Percentiles rank a stretch among this genome's conserved stretches.
These are phyloP conservation scores for Fusarium sarcochroum DNA, from an alignment of 2,329 filamentous ascomycete genomes.

Conservation along the genomic window DNA sequence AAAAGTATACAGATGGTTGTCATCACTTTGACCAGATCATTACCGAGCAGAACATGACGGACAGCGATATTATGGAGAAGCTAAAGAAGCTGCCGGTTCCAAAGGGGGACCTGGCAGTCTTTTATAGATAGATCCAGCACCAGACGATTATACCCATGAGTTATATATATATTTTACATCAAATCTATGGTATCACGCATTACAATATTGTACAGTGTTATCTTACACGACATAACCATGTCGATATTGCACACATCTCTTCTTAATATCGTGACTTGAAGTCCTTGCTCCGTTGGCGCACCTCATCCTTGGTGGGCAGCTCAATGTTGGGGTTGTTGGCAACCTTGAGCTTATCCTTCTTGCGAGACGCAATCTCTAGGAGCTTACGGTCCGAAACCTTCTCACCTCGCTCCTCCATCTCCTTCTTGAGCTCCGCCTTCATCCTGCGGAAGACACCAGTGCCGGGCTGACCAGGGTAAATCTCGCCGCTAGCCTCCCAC, in stretches of 20 bases:
- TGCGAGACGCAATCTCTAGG: constrained; percentile 38
- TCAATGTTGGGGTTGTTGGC: constrained; percentile 60
- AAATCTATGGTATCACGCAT: constrained; percentile 50
- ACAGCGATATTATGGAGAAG: constrained; percentile 78
- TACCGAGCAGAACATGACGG: constrained; percentile 78
- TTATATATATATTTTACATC: constrained; percentile 41
- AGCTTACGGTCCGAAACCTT: constrained; percentile 50
- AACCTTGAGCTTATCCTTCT: constrained; percentile 47
- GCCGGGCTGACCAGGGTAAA: constrained; percentile 67
- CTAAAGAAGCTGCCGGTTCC: constrained; percentile 70
- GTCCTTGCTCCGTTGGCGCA: constrained; percentile 46
- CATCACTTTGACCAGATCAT: constrained; percentile 88
- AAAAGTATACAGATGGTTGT: constrained; percentile 79
- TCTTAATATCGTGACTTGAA: constrained; percentile 22
- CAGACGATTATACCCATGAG: constrained; percentile 19
- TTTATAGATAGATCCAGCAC: constrained; percentile 61
- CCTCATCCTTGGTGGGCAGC: constrained; percentile 55
- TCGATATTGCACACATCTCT: neutral
- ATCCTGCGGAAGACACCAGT: constrained; percentile 64
- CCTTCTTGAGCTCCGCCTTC: constrained; percentile 54
- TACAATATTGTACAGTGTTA: constrained; percentile 50
- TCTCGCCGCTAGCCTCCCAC: constrained; percentile 63
- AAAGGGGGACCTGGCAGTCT: constrained; percentile 66
- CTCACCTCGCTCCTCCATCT: constrained; percentile 53
- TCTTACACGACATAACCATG: constrained; percentile 37